phyloP scores from a whole-genome alignment of 306 rosid genomes.

The Prunus padus region DNA sequence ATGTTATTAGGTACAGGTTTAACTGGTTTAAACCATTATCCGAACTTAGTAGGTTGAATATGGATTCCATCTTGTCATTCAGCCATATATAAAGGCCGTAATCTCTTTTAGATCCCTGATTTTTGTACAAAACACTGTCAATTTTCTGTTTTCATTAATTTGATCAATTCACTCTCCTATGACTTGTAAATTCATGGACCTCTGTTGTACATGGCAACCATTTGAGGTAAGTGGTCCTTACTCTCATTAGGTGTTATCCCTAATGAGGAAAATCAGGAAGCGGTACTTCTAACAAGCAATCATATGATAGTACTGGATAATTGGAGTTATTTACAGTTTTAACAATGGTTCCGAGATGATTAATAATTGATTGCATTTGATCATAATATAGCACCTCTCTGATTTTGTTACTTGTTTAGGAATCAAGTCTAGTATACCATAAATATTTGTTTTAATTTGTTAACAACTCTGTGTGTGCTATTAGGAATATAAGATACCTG shows the following conservation, averaged over 20 bases:
- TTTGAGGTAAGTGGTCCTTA: neutral
- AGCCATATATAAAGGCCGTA: neutral
- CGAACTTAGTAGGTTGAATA: neutral
- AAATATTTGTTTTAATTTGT: neutral
- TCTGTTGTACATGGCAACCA: neutral
- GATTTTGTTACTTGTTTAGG: neutral
- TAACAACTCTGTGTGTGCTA: neutral
- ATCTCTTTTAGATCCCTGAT: neutral
- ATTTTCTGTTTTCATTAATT: too few relatives aligned
- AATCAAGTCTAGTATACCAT: neutral
- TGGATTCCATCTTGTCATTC: neutral
- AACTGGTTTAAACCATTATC: neutral
- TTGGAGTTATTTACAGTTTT: neutral
- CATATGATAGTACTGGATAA: neutral
- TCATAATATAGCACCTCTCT: neutral
- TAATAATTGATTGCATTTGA: neutral
- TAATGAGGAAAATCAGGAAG: neutral
- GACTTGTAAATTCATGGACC: neutral
- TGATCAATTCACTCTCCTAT: neutral
- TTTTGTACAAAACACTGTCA: too few relatives aligned
- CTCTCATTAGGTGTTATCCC: neutral
- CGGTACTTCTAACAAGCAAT: neutral
- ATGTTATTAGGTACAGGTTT: neutral
- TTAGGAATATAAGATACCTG: neutral
- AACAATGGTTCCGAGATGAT: neutral